phyloP scores from a whole-genome alignment of 805 yeast genomes.

The Nakazawaea peltata region DNA sequence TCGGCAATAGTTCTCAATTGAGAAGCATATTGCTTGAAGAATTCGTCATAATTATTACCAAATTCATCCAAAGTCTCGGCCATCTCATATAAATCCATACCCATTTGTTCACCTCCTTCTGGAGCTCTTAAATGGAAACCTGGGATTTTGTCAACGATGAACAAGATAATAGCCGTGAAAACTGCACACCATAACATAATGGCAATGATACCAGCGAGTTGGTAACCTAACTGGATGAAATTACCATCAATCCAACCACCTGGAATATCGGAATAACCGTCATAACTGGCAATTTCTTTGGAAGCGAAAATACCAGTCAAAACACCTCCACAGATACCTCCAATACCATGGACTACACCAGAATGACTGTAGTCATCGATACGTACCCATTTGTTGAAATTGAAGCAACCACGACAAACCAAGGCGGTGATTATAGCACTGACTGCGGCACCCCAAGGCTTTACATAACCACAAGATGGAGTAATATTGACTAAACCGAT shows the following conservation, averaged over 20 bases:
- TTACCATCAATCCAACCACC: conserved; percentile 42
- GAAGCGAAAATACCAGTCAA: conserved; percentile 38
- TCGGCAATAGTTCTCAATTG: conserved; percentile 16
- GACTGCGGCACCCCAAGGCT: conserved; percentile 39
- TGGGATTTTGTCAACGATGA: conserved; percentile 41
- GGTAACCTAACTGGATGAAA: conserved; percentile 37
- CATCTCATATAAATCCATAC: conserved; percentile 43
- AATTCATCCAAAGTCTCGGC: conserved; percentile 36
- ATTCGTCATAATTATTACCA: conserved; percentile 20
- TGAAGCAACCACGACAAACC: conserved; percentile 26
- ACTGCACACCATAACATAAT: conserved; percentile 36
- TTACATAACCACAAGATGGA: conserved; percentile 36
- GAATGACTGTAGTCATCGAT: conserved; percentile 39
- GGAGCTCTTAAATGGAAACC: conserved; percentile 37
- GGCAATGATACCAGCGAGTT: conserved; percentile 34
- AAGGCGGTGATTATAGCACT: conserved; percentile 31
- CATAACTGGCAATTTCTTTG: conserved; percentile 33
- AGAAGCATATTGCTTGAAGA: conserved; percentile 18
- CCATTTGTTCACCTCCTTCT: conserved; percentile 40
- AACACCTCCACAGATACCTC: conserved; percentile 37
- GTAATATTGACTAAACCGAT: conserved; percentile 39
- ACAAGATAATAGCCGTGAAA: conserved; percentile 34
- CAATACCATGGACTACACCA: conserved; percentile 38
- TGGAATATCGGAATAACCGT: conserved; percentile 32
- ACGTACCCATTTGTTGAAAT: conserved; percentile 30